Percentiles rank a stretch among this genome's conserved stretches.
These are phyloP conservation scores for Eragrostis curvula DNA, from an alignment of 176 grass and related monocot genomes.

Conservation along the genomic window DNA sequence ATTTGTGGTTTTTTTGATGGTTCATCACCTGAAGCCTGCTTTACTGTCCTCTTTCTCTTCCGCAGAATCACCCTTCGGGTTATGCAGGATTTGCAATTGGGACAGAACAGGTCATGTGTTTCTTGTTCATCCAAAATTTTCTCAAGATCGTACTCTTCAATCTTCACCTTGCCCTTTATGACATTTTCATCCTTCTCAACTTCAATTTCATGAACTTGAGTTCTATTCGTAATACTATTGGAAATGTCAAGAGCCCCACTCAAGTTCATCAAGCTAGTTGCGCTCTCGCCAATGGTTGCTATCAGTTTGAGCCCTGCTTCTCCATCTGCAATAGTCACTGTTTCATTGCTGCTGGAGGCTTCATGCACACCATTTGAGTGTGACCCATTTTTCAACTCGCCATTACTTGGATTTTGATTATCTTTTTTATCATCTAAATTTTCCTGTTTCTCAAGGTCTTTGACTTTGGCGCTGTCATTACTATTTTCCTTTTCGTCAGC, in stretches of 20 bases:
- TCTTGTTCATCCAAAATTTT: slow-evolving; percentile 82
- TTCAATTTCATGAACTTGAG: slow-evolving; percentile 32
- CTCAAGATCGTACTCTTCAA: slow-evolving; percentile 69
- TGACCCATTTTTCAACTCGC: slow-evolving; percentile 43
- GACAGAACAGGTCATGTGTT: slow-evolving; percentile 82
- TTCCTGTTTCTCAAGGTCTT: slow-evolving; percentile 30
- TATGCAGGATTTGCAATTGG: slow-evolving; percentile 89
- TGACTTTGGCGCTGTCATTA: not conserved
- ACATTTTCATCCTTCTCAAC: slow-evolving; percentile 15
- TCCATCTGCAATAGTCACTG: slow-evolving; percentile 13
- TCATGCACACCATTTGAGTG: slow-evolving; percentile 42
- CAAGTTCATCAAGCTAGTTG: not conserved
- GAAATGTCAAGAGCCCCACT: slow-evolving; percentile 14
- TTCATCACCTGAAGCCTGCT: slow-evolving; percentile 26
- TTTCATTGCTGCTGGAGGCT: not conserved
- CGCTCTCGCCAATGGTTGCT: not conserved
- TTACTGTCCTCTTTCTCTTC: slow-evolving; percentile 76
- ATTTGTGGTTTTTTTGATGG: slow-evolving; percentile 53
- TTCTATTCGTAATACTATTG: slow-evolving; percentile 13
- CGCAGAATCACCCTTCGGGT: slow-evolving; percentile 83
- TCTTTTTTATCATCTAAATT: slow-evolving; percentile 23
- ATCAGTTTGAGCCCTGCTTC: slow-evolving; percentile 20
- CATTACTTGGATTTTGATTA: slow-evolving; percentile 10
- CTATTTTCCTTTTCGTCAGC: slow-evolving; percentile 1
- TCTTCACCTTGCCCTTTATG: slow-evolving; percentile 6